Conservation (phyloP, 331 rosid species). For the Malus hybrid region DNA sequence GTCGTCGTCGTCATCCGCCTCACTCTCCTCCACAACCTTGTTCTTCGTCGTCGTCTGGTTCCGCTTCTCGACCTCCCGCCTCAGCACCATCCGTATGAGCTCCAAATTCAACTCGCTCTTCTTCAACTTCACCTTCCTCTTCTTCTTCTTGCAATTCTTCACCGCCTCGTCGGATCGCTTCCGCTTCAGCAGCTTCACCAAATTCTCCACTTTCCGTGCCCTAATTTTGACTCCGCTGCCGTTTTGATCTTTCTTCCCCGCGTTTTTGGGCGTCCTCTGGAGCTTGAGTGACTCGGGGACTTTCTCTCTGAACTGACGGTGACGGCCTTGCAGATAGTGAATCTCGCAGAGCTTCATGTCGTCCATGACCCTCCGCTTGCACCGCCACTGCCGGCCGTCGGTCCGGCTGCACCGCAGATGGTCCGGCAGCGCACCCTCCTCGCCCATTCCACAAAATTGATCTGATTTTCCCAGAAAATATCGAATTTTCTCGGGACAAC, state of each 20-base stretch:
- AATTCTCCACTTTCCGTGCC: conserved; percentile 37
- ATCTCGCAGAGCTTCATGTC: conserved; percentile 81
- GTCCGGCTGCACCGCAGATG: conserved; percentile 79
- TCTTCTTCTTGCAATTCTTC: conserved; percentile 5
- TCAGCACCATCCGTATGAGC: conserved; percentile 76
- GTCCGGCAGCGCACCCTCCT: conserved; percentile 52
- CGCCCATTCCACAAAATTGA: conserved; percentile 16
- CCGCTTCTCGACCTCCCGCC: conserved; percentile 75
- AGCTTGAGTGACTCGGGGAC: conserved; percentile 87
- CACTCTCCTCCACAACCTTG: conserved; percentile 15
- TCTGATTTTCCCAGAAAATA: conserved; percentile 7
- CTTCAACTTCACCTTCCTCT: conserved; percentile 41
- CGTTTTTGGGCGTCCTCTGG: conserved; percentile 41
- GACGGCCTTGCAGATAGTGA: conserved; percentile 82
- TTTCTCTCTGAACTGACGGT: conserved; percentile 67
- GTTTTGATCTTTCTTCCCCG: conserved; percentile 25
- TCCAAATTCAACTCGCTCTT: conserved; percentile 63
- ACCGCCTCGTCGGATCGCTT: conserved; percentile 40
- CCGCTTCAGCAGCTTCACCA: conserved; percentile 44
- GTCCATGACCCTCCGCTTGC: conserved; percentile 70
- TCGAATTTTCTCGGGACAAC: not conserved
- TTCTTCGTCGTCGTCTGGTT: conserved; percentile 15
- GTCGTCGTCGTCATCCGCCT: conserved; percentile 37
- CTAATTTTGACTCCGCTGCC: conserved; percentile 47
- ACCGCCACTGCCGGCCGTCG: conserved; percentile 95